These are phyloP conservation scores for Paecilomyces variotii DNA, from an alignment of 2,329 filamentous ascomycete species.

Conservation along the genomic window DNA sequence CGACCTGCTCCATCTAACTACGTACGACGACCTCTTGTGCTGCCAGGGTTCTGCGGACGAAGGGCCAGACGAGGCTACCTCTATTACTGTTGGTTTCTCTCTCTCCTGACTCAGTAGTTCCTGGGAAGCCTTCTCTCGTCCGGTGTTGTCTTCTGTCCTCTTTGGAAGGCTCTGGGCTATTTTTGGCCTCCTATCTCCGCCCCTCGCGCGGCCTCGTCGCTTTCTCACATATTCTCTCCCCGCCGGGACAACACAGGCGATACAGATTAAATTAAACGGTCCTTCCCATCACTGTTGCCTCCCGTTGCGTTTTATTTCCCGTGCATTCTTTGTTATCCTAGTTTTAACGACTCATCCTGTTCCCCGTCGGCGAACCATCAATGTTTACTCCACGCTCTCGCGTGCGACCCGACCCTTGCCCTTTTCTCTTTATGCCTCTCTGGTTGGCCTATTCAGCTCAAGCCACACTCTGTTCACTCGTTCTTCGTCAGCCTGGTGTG, in stretches of 20 bases:
- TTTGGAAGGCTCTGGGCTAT: neutral
- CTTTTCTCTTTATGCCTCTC: conserved; percentile 7
- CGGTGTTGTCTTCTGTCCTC: neutral
- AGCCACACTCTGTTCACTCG: conserved; percentile 4
- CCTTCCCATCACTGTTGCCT: neutral
- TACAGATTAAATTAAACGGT: neutral
- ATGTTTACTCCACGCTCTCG: conserved; percentile 15
- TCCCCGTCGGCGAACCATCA: conserved; percentile 10
- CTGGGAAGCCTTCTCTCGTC: neutral
- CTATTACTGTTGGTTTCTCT: neutral
- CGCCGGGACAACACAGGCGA: neutral
- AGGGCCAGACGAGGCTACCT: neutral
- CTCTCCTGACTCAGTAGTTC: neutral
- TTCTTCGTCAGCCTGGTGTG: conserved; percentile 9
- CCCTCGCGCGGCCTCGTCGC: neutral
- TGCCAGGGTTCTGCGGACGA: neutral
- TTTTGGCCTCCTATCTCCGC: neutral
- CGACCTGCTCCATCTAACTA: neutral
- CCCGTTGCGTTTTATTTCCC: conserved; percentile 1
- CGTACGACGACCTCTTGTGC: neutral
- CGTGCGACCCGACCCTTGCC: conserved; percentile 9
- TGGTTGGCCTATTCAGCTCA: conserved; percentile 1
- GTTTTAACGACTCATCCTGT: conserved; percentile 6
- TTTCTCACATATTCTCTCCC: neutral
- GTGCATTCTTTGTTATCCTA: conserved; percentile 2